Conservation (phyloP, 495 filamentous ascomycete species). For the Penicillium diatomitis region DNA sequence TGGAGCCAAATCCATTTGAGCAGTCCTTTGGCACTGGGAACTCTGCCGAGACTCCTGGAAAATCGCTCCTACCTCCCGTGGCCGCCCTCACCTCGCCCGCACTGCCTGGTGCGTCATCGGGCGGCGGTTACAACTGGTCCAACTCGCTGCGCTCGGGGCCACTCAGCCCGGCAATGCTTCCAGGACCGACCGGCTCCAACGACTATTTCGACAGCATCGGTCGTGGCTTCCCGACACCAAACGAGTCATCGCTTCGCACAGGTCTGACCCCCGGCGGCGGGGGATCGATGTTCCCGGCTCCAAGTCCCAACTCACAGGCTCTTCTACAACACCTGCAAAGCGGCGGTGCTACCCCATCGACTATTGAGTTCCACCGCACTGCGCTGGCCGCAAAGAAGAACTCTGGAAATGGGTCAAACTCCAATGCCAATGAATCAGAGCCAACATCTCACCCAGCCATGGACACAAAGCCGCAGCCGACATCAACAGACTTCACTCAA, state of each 20-base stretch:
- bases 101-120: slow-evolving; percentile 58
- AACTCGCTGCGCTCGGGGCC: slow-evolving; percentile 87
- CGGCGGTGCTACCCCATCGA: slow-evolving; percentile 78
- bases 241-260: slow-evolving; percentile 89
- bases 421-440: slow-evolving; percentile 42
- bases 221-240: slow-evolving; percentile 85
- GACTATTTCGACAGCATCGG: slow-evolving; percentile 80
- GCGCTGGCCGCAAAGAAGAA: slow-evolving; percentile 73
- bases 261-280: slow-evolving; percentile 92
- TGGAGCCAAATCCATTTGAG: slow-evolving; percentile 95
- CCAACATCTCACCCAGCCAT: slow-evolving; percentile 39
- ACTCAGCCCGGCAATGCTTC: slow-evolving; percentile 94
- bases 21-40: slow-evolving; percentile 64
- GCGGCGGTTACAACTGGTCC: slow-evolving; percentile 64
- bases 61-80: slow-evolving; percentile 83
- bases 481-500: slow-evolving; percentile 58
- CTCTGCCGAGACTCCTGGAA: slow-evolving; percentile 74
- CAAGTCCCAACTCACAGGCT: slow-evolving; percentile 77
- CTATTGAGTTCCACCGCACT: slow-evolving; percentile 90
- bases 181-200: slow-evolving; percentile 65
- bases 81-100: slow-evolving; percentile 88
- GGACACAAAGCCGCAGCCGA: slow-evolving; percentile 37
- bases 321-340: slow-evolving; percentile 70
- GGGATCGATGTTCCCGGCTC: slow-evolving; percentile 94
- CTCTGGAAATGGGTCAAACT: slow-evolving; percentile 40